A percentile compares a stretch with the other conserved stretches of the same genome.
These are phyloP conservation scores for Calonectria multiphialidica DNA, from an alignment of 2,329 filamentous ascomycete genomes.

Conservation along the genomic window DNA sequence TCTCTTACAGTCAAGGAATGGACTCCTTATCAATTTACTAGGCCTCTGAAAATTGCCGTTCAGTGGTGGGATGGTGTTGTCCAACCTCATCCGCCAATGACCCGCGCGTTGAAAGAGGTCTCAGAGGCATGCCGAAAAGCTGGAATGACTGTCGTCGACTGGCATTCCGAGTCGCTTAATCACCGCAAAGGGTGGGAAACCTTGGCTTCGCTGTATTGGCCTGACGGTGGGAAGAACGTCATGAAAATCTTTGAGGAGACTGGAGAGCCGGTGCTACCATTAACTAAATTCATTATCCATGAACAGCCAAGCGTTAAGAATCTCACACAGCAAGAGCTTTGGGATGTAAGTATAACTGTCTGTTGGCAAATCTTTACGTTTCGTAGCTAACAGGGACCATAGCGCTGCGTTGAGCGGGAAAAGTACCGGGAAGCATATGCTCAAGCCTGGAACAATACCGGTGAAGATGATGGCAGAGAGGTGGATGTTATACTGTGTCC, in stretches of 20 bases:
- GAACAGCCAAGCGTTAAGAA: constrained; percentile 60
- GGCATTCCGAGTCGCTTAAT: constrained; percentile 63
- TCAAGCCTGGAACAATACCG: constrained; percentile 52
- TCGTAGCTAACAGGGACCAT: not conserved
- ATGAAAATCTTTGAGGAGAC: constrained; percentile 61
- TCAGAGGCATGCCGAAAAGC: constrained; percentile 61
- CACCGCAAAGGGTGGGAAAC: constrained; percentile 65
- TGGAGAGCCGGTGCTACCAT: constrained; percentile 69
- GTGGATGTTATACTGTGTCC: constrained; percentile 75
- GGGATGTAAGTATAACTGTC: constrained; percentile 46
- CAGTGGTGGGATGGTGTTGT: constrained; percentile 71
- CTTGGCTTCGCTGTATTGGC: constrained; percentile 62
- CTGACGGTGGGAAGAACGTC: constrained; percentile 69
- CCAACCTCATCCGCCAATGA: constrained; percentile 69
- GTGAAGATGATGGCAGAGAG: constrained; percentile 36
- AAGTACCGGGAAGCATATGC: constrained; percentile 53
- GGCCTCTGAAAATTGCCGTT: constrained; percentile 69
- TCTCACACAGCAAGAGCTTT: constrained; percentile 55
- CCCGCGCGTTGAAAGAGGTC: constrained; percentile 66
- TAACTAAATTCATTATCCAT: constrained; percentile 70
- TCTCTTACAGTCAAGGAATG: constrained; percentile 48
- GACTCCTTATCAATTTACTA: constrained; percentile 48
- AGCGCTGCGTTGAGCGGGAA: constrained; percentile 53
- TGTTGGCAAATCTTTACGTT: not conserved
- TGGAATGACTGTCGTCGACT: constrained; percentile 67